phyloP scores from a whole-genome alignment of 2,329 filamentous ascomycete species.

The Penicillium sp. region DNA sequence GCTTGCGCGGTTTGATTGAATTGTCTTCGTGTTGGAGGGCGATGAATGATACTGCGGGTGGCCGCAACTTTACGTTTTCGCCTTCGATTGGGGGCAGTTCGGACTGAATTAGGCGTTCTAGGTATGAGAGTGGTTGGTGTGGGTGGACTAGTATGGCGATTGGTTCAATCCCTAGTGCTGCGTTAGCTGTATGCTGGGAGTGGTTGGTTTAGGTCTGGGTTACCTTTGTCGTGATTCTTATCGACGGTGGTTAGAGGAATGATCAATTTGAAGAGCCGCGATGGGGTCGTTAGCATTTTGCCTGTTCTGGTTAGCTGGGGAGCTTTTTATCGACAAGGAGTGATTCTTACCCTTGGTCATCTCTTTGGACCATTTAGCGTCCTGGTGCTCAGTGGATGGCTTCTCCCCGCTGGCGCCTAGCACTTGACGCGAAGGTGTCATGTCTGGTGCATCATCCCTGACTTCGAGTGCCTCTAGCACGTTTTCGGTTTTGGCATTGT shows the following conservation, averaged over 20 bases:
- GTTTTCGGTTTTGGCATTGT: conserved; percentile 34
- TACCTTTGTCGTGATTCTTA: conserved; percentile 53
- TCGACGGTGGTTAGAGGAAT: conserved; percentile 65
- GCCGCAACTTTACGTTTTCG: conserved; percentile 60
- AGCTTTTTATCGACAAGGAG: background rate
- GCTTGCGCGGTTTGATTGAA: conserved; percentile 42
- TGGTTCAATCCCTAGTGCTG: conserved; percentile 61
- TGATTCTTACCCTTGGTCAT: conserved; percentile 58
- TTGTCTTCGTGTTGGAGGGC: conserved; percentile 69
- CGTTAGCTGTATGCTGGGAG: background rate
- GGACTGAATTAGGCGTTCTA: conserved; percentile 81
- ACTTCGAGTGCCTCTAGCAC: conserved; percentile 36
- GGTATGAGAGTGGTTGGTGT: conserved; percentile 83
- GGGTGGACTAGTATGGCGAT: conserved; percentile 81
- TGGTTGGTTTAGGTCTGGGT: background rate
- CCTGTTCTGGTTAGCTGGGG: conserved; percentile 44
- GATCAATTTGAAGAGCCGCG: conserved; percentile 72
- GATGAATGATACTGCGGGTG: conserved; percentile 71
- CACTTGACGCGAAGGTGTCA: conserved; percentile 26
- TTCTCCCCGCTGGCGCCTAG: conserved; percentile 26
- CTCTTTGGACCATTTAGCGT: conserved; percentile 25
- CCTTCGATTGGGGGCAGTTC: conserved; percentile 67
- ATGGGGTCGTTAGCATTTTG: conserved; percentile 74
- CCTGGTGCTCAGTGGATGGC: background rate
- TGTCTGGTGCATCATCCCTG: conserved; percentile 26